Evolutionary conservation across 2,329 filamentous ascomycete genomes (phyloP).

Genomic region (Tympanopsis confertula): DNA sequence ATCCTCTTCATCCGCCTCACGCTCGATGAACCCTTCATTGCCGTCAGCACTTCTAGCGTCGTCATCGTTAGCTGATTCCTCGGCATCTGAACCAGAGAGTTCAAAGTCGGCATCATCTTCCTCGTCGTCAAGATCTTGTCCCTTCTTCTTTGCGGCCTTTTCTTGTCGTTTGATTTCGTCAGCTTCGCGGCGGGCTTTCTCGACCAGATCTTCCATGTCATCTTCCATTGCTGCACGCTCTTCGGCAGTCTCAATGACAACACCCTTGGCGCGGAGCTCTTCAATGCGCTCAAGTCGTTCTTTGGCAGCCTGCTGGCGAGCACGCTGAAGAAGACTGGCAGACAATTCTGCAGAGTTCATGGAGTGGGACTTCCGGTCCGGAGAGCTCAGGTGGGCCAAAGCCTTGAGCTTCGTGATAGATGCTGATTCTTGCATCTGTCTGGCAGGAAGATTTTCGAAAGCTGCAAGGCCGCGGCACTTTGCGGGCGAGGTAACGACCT

Average conservation of each 20-base stretch:
- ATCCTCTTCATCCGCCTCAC: conserved; percentile 29
- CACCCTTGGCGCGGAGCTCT: conserved; percentile 44
- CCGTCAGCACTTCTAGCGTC: not conserved
- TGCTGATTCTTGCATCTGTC: conserved; percentile 29
- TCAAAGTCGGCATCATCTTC: conserved; percentile 33
- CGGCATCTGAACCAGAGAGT: conserved; percentile 5
- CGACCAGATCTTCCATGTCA: conserved; percentile 49
- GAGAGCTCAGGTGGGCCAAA: conserved; percentile 35
- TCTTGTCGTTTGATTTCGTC: conserved; percentile 44
- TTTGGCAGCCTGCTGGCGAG: conserved; percentile 42
- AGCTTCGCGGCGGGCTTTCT: conserved; percentile 49
- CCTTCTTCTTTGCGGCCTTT: conserved; percentile 35
- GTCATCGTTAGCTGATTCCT: conserved; percentile 2
- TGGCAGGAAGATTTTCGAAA: conserved; percentile 36
- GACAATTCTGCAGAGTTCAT: conserved; percentile 43
- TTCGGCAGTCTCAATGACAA: conserved; percentile 46
- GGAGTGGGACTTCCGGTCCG: conserved; percentile 19
- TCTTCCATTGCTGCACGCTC: conserved; percentile 47
- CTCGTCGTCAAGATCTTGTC: conserved; percentile 24
- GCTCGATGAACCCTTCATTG: conserved; percentile 3
- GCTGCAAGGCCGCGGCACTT: conserved; percentile 28
- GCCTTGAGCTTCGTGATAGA: conserved; percentile 37
- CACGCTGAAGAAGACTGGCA: conserved; percentile 32
- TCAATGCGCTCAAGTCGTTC: conserved; percentile 44
- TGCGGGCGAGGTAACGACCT: conserved; percentile 32